Base-by-base conservation (phyloP, 768 basidiomycete genomes). In the Termitomyces titanicus region DNA sequence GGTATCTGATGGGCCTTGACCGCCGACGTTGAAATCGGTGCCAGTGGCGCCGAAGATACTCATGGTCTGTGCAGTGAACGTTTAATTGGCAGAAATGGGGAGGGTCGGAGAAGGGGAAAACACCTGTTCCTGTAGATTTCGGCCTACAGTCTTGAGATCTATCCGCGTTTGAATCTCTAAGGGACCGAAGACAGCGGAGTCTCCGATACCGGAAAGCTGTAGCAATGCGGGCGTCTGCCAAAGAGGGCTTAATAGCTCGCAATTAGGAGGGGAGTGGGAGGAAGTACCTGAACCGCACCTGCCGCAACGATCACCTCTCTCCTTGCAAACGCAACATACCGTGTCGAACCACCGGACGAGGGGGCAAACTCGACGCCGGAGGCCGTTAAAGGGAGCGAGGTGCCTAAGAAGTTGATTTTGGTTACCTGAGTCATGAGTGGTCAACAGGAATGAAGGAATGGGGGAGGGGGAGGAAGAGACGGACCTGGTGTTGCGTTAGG, bases 121-220 rank as follows among this genome's bases (percentile, higher is more conserved):
- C n/a, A 73, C 75, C 69, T 82, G 80, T 60, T 83, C 82, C 63
- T 83, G 82, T 24, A 84, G 72, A 63, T 85, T 83, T 65, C 73
- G 75, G 5, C 82, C 82, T 5, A 84, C 81, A 5, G 74, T 75
- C 57, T 73, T 73, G 31, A 82, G 67, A 53, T 80, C 66, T 38
- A 82, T 67, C n/a, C 70, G 66, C 5, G 77, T 73, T 13, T 60
- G 63, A 62, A 85, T 81, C 0, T 76, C 80, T 20, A 84, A 69
- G 1, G 74, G 68, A 0, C 61, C 62, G 0, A 85, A 75, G 20
- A 79, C 40, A 11, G 64, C 63, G 0, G 78, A 66, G 62, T 83
- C 80, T 2, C 83, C 84, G 53, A 85, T 78, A 0, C 83, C 84
- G 12, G 82, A 84, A 1, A 81, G 74, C 63, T 83, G 80, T 13